Evolutionary conservation across 495 filamentous ascomycete species (phyloP).

Genomic region (Penicillium maclennaniae): DNA sequence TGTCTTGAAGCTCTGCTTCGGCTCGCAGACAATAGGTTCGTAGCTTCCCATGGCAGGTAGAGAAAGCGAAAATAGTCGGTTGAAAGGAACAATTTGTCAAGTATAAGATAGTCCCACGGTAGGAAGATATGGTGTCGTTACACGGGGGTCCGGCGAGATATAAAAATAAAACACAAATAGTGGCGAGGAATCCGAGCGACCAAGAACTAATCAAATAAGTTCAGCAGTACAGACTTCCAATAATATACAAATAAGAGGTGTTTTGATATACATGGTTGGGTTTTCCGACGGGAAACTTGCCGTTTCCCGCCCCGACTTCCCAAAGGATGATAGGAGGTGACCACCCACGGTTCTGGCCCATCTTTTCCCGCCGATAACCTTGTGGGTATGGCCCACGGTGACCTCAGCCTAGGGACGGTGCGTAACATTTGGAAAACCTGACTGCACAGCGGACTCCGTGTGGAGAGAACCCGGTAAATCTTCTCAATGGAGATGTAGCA

Average conservation of each 20-base stretch:
- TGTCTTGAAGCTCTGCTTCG: slow-evolving; percentile 32
- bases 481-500: slow-evolving; percentile 14
- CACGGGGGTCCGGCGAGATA: slow-evolving; percentile 6
- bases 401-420: slow-evolving; percentile 20
- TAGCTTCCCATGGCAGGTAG: slow-evolving; percentile 30
- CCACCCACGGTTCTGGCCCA: slow-evolving; percentile 22
- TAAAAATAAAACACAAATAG: slow-evolving; percentile 6
- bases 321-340: not conserved
- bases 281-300: slow-evolving; percentile 40
- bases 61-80: not conserved
- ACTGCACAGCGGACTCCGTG: slow-evolving; percentile 12
- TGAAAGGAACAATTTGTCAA: not conserved
- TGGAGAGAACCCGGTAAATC: slow-evolving; percentile 19
- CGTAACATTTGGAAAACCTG: slow-evolving; percentile 14
- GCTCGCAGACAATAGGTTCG: slow-evolving; percentile 30
- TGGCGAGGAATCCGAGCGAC: slow-evolving; percentile 1
- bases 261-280: slow-evolving; percentile 35
- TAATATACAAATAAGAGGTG: slow-evolving; percentile 19
- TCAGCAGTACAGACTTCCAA: slow-evolving; percentile 1
- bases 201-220: not conserved
- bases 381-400: slow-evolving; percentile 20
- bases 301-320: slow-evolving; percentile 33
- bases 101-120: slow-evolving; percentile 15
- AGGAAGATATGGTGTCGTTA: slow-evolving; percentile 11
- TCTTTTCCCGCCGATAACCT: slow-evolving; percentile 38